Evolutionary conservation across 768 basidiomycete genomes (phyloP), one percentile per base, ranked within the genome.

Genomic region (Leccinum broughii): DNA sequence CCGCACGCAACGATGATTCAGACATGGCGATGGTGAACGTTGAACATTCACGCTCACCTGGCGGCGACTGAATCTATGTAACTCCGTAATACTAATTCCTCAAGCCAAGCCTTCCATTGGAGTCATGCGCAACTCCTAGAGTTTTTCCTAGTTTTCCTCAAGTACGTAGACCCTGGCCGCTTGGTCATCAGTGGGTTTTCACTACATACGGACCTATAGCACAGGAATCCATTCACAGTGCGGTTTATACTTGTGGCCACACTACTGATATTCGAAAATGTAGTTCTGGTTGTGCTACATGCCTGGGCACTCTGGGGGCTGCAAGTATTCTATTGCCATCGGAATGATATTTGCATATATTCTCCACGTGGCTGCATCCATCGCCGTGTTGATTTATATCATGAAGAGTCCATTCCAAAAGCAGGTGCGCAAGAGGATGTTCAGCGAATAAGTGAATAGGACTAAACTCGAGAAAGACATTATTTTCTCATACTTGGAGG

Each of bases 231-330:
- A 64, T 59, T 6, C 66, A 50, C 11, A 24, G 66, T 67, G 48
- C 46, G 63, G 34, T 7, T 54, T 20, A 46, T 11, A 0, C 4
- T 35, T 14, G 28, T 28, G 28, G 28, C 28, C 28, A 28, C 28
- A 8, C 28, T 28, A 28, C 28, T 28, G 28, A 28, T 28, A 28
- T 28, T 28, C 7, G 28, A 28, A 28, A 28, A 8, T 28, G 7
- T 28, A 28, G 28, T 56, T 15, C 53, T 69, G 24, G 55, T 69
- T 30, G 15, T 68, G 37, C 17, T 66, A 20, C 64, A 65, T 2
- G 65, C 58, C 11, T 57, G 67, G 59, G 58, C 65, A 5, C 57
- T 68, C 28, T 69, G 65, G 68, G 35, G 35, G 26, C 26, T 28
- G 26, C 26, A 28, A 32, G 15, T 24, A 26, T 28, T 20, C 5